Evolutionary conservation across 352 stramenopile species (phyloP), one percentile per base, ranked within the genome.

Genomic region (Pythium chondricola): DNA sequence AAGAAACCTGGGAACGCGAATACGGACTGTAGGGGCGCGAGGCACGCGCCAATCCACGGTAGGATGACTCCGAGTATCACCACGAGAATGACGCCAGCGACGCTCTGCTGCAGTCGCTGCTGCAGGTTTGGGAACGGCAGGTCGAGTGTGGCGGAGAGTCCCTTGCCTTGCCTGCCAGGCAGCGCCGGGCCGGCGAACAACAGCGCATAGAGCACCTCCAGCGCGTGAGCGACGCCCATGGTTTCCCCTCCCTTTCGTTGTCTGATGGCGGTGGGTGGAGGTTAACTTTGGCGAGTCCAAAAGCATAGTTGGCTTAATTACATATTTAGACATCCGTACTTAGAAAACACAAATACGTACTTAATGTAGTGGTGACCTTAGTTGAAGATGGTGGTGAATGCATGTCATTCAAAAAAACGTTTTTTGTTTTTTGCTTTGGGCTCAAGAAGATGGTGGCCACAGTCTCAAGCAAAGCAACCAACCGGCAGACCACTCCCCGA

Each of bases 191-290:
- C 45, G 13, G 36, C 30, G 39, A 58, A 38, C 22, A 55, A 9
- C 56, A 65, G 26, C 21, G 58, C 58, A 35, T 65, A 46, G 18
- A 65, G 58, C 58, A 67, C 58, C 17, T 45, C 53, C 10, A 67
- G 40, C 17, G 53, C 58, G 35, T 67, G 58, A 35, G 44, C 48
- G 40, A 59, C 43, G 58, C 58, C 58, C 58, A 66, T 66, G 40
- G 27, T 24, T 33, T 33, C 13, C 29, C 29, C 13, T 33, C 13
- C 29, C 29, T 33, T 33, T 33, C 7, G 29, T 13, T 33, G 29
- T 13, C 29, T 8, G 7, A 8, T 13, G 7, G 29, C n/a, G n/a
- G 5, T 9, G 38, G 18, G 17, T 4, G 24, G 25, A 46, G 27
- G 27, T 48, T 37, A 48, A 48, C 41, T 46, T 46, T 21, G 24